Conservation (phyloP, 148 eudicot genomes). For the Dianthus caryophyllus region DNA sequence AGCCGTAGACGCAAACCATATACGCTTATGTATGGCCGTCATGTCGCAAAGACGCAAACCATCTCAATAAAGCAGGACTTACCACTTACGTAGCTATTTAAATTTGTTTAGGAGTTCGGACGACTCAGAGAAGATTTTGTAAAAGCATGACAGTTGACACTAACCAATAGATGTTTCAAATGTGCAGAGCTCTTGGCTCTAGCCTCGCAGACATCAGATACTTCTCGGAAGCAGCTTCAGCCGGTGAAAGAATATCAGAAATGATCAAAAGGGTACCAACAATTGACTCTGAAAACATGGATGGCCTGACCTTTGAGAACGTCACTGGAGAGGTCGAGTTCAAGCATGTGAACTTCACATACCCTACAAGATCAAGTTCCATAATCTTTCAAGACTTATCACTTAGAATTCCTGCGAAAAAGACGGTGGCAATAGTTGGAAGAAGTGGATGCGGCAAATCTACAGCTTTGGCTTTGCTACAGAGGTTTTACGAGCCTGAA, state of each 20-base stretch:
- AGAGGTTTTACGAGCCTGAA: conserved; percentile 73
- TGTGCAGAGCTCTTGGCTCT: conserved; percentile 51
- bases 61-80: too few relatives aligned
- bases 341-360: conserved; percentile 52
- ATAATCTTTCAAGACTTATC: conserved; percentile 49
- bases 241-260: conserved; percentile 52
- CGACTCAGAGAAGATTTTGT: too few relatives aligned
- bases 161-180: neutral
- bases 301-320: conserved; percentile 39
- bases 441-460: conserved; percentile 94
- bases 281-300: conserved; percentile 59
- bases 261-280: conserved; percentile 59
- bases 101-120: too few relatives aligned
- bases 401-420: conserved; percentile 53
- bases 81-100: too few relatives aligned
- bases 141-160: neutral
- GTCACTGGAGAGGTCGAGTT: conserved; percentile 64
- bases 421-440: conserved; percentile 69
- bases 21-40: too few relatives aligned
- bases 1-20: too few relatives aligned
- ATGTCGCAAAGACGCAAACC: too few relatives aligned
- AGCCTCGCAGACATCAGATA: conserved; percentile 53
- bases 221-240: conserved; percentile 60
- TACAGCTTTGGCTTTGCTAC: conserved; percentile 56
- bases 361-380: conserved; percentile 77